Base-by-base conservation (phyloP, 2,329 filamentous ascomycete species). In the Alternaria alternata region DNA sequence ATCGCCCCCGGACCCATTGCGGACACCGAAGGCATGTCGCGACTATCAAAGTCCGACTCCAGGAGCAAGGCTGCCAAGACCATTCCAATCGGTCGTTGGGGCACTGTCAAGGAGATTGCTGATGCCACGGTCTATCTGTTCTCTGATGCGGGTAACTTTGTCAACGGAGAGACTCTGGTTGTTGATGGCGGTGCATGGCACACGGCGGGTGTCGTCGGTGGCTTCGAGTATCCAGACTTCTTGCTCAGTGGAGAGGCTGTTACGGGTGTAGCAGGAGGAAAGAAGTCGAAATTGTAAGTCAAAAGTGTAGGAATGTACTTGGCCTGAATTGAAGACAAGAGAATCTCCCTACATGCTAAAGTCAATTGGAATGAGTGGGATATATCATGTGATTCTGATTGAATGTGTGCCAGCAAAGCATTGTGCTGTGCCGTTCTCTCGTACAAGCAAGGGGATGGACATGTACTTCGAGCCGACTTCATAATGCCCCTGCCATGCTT, bases 51-150 rank as follows among this genome's bases (percentile, higher is more conserved):
- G 56, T 39, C 55, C 24, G 77, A 77, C 7, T 66, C 67, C 28
- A 72, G 74, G 22, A 73, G 70, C 6, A 70, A 67, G 32, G 70
- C 68, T 22, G 66, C 62, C 36, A 78, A 73, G 56, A 67, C 65
- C 26, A 76, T 96, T 38, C 95, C 95, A 0, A 80, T 89, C 2
- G 93, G 93, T 1, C 85, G 94, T 57, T 88, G 88, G 78, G 95
- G 94, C 7, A 87, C 87, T 0, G 88, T 96, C 26, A 91, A 90
- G 66, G 94, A 99, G 74, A 93, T 99, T 71, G 91, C 93, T 0
- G 94, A 99, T 78, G 92, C 94, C 1, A 97, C 94, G 0, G 87
- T 98, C 0, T 99, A 89, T 71, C 78, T 98, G 56, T 95, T 97
- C 75, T 91, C 91, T 46, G 91, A 96, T 46, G 88, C 92, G 0